Evolutionary conservation across 73 alveolate genomes (phyloP).

Genomic region (Paramecium octaurelia): DNA sequence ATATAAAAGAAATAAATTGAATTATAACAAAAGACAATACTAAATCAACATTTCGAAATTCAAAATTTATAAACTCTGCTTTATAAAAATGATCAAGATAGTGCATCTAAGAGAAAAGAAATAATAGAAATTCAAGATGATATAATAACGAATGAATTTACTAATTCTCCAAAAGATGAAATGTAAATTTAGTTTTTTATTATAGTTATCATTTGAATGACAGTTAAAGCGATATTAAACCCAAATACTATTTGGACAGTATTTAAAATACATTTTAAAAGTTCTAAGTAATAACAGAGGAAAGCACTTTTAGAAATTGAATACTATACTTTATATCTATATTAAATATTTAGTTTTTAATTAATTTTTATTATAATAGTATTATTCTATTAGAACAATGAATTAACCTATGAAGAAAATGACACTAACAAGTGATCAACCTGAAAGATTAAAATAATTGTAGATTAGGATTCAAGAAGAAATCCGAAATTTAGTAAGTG

Average conservation of each 20-base stretch:
- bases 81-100: not conserved
- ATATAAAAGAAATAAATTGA: not conserved
- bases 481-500: not conserved
- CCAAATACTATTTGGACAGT: not conserved
- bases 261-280: not conserved
- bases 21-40: not conserved
- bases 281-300: not conserved
- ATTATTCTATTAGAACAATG: not conserved
- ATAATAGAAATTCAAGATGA: not conserved
- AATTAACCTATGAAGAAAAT: not conserved
- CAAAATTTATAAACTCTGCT: not conserved
- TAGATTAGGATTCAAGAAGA: not conserved
- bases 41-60: not conserved
- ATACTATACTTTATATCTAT: not conserved
- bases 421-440: not conserved
- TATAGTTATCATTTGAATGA: not conserved
- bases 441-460: not conserved
- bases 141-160: not conserved
- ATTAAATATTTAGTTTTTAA: not conserved
- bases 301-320: slow-evolving; percentile 6
- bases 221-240: not conserved
- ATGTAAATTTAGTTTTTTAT: not conserved
- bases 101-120: not conserved
- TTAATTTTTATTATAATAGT: not conserved
- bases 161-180: not conserved